Conservation (phyloP, 2,329 filamentous ascomycete genomes). For the Leptographium flavum region DNA sequence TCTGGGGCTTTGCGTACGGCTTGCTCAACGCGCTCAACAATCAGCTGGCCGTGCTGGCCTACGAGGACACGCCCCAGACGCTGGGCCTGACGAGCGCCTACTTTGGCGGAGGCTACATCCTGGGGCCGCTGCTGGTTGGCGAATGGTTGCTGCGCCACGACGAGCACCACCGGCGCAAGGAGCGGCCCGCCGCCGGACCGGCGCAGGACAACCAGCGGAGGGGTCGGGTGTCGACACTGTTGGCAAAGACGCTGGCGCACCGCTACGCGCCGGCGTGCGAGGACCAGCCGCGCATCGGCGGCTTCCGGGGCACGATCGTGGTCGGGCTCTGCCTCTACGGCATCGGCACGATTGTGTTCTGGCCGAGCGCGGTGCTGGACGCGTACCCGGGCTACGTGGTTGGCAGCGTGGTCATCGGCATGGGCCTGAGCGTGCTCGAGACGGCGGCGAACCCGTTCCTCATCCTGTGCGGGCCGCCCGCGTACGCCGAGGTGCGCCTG, state of each 20-base stretch:
- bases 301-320: slow-evolving; percentile 72
- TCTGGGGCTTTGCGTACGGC: slow-evolving; percentile 81
- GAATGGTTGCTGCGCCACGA: slow-evolving; percentile 57
- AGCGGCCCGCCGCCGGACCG: slow-evolving; percentile 8
- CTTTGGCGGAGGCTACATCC: slow-evolving; percentile 55
- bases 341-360: slow-evolving; percentile 69
- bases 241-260: background rate
- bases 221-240: background rate
- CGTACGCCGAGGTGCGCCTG: slow-evolving; percentile 60
- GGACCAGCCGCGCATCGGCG: slow-evolving; percentile 36
- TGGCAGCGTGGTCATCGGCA: slow-evolving; percentile 60
- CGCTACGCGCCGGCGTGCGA: slow-evolving; percentile 8
- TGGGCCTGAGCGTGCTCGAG: slow-evolving; percentile 63
- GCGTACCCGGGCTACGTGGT: slow-evolving; percentile 70
- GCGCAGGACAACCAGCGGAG: background rate
- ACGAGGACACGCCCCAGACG: slow-evolving; percentile 46
- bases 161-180: slow-evolving; percentile 36
- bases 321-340: slow-evolving; percentile 62
- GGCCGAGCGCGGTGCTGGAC: slow-evolving; percentile 61
- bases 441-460: slow-evolving; percentile 68
- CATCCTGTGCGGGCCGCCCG: slow-evolving; percentile 55
- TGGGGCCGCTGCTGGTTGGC: slow-evolving; percentile 56
- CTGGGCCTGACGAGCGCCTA: slow-evolving; percentile 57
- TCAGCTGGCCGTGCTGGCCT: slow-evolving; percentile 47
- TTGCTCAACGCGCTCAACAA: slow-evolving; percentile 70